phyloP scores from a whole-genome alignment of 495 filamentous ascomycete species.

The Ramalina intermedia region DNA sequence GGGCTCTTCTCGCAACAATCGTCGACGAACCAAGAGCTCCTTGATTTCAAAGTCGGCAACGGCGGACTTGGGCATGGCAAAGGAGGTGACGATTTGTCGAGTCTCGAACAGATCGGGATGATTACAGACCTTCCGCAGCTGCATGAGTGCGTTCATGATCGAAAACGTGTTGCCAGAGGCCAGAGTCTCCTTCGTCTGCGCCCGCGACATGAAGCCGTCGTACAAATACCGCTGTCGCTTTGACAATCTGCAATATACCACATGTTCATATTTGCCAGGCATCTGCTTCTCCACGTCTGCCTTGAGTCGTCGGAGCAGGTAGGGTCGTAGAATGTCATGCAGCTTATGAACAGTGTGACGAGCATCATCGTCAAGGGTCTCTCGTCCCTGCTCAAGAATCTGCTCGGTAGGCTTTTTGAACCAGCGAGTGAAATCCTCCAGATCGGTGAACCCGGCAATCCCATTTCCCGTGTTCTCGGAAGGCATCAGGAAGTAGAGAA shows the following conservation, averaged over 20 bases:
- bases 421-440: conserved; percentile 86
- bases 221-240: conserved; percentile 92
- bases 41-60: conserved; percentile 66
- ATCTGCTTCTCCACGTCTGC: conserved; percentile 99
- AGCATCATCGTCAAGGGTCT: conserved; percentile 85
- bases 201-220: conserved; percentile 90
- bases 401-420: conserved; percentile 87
- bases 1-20: conserved; percentile 49
- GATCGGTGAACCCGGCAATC: conserved; percentile 73
- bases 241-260: conserved; percentile 86
- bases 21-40: conserved; percentile 53
- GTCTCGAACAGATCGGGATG: conserved; percentile 97
- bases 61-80: conserved; percentile 76
- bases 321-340: conserved; percentile 84
- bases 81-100: conserved; percentile 93
- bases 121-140: conserved; percentile 94
- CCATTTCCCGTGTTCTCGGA: conserved; percentile 57
- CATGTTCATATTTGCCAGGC: conserved; percentile 94
- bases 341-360: conserved; percentile 78
- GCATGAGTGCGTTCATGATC: conserved; percentile 98
- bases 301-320: conserved; percentile 83
- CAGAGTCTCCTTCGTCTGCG: conserved; percentile 75
- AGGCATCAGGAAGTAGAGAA: conserved; percentile 91
- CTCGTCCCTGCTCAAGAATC: conserved; percentile 85
- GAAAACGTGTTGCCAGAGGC: conserved; percentile 94